Conservation (phyloP, 1,284 basidiomycete species). For the Sphaerobolus stellatus region DNA sequence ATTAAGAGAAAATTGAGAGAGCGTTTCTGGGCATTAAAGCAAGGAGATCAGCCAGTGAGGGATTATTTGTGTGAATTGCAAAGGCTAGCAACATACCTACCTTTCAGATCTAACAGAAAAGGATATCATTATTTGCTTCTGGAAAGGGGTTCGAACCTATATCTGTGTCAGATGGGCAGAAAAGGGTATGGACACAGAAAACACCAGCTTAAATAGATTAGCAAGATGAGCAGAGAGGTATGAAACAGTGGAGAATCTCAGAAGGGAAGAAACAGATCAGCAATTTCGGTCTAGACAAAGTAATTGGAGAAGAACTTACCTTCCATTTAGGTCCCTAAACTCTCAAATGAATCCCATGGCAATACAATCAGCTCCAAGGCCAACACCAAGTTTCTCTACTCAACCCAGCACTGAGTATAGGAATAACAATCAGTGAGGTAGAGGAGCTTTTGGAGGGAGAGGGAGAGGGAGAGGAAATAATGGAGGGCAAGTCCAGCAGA, state of each 20-base stretch:
- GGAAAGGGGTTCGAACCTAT: neutral
- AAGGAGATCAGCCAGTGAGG: conserved; percentile 10
- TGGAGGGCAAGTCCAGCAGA: too few relatives aligned
- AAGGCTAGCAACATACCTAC: neutral
- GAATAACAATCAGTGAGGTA: neutral
- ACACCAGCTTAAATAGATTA: neutral
- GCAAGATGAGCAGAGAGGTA: neutral
- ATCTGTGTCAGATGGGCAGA: neutral
- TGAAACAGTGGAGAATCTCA: neutral
- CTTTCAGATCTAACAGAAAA: neutral
- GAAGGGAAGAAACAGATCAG: neutral
- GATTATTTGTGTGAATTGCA: neutral
- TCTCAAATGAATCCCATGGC: too few relatives aligned
- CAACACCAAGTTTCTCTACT: neutral
- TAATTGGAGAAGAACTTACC: too few relatives aligned
- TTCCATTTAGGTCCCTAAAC: too few relatives aligned
- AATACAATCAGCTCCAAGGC: too few relatives aligned
- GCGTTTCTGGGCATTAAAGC: conserved; percentile 16
- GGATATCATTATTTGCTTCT: neutral
- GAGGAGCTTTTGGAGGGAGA: too few relatives aligned
- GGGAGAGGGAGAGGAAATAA: too few relatives aligned
- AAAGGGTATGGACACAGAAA: neutral
- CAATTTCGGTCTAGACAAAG: neutral
- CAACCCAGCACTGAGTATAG: neutral
- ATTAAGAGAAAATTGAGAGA: conserved; percentile 26